Evolutionary conservation across 2,329 filamentous ascomycete species (phyloP), one percentile per base, ranked within the genome.

Genomic region (Macroventuria anomochaeta): DNA sequence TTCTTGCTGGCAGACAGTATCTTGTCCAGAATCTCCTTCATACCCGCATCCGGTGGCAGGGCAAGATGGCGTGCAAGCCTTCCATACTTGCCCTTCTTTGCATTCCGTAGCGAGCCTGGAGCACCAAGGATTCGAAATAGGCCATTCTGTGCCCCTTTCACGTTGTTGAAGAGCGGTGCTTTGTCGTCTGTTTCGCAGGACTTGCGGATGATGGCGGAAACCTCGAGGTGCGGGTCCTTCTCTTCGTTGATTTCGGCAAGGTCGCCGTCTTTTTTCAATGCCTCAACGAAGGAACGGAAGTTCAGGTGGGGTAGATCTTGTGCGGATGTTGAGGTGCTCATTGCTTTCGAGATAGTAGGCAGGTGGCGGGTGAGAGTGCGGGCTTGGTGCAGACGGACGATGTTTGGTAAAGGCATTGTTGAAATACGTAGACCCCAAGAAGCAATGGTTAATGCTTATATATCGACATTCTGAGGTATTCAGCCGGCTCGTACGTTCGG

Each of bases 151-250:
- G 68, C 66, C 1, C 80, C 80, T 46, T 76, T 80, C 46, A 83
- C 50, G 21, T 82, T 83, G 65, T 82, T 80, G 72, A 83, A 81
- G 0, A 83, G 72, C 0, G 80, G 80, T 1, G 81, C 80, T 42
- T 79, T 80, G 49, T 74, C 76, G 36, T 80, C 61, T 0, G 68
- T 75, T 54, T 83, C 81, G 53, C 73, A 77, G 7, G 77, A 79
- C 12, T 64, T 68, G 3, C 80, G 72, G 3, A 77, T 78, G 46
- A 83, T 81, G 11, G 80, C 81, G 68, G 77, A 0, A 71, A 56
- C 41, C 34, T 55, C 40, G 4, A 58, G 49, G n/a, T 51, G 38
- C 1, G 41, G 51, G 34, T 58, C 50, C 3, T 43, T 42, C 26
- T 46, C 44, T 21, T 55, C 46, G 32, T 51, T 37, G 40, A 51